These are phyloP conservation scores for Mucor sp. DNA, from an alignment of 371 early-diverging fungal species.

Conservation along the genomic window DNA sequence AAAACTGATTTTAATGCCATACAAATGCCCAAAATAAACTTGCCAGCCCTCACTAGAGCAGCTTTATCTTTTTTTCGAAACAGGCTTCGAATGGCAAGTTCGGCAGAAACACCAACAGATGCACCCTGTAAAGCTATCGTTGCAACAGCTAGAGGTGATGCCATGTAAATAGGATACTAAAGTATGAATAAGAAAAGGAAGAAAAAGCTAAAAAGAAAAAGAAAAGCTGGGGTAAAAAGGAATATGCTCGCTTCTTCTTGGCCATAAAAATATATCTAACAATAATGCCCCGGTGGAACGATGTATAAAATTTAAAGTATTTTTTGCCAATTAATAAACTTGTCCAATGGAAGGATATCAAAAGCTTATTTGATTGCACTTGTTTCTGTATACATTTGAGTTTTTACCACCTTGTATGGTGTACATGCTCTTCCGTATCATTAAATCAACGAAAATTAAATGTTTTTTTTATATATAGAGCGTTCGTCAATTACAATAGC, in stretches of 20 bases:
- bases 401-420: not conserved
- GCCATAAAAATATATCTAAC: not conserved
- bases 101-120: conserved; percentile 18
- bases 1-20: conserved; percentile 24
- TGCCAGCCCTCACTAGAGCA: conserved; percentile 9
- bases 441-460: not conserved
- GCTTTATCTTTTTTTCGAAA: conserved; percentile 18
- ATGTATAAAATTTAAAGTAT: not conserved
- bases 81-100: conserved; percentile 21
- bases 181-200: not conserved
- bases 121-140: conserved; percentile 30
- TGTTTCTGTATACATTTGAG: not conserved
- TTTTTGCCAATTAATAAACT: not conserved
- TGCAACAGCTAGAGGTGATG: conserved; percentile 16
- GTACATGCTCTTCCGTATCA: not conserved
- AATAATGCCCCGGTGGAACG: not conserved
- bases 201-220: not conserved
- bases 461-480: not conserved
- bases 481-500: not conserved
- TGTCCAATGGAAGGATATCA: not conserved
- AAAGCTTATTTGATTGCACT: not conserved
- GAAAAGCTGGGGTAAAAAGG: not conserved
- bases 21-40: conserved; percentile 21
- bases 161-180: conserved; percentile 12
- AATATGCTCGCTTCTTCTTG: not conserved